Conservation (phyloP, 148 eudicot genomes). For the Vaccinium myrtillus region DNA sequence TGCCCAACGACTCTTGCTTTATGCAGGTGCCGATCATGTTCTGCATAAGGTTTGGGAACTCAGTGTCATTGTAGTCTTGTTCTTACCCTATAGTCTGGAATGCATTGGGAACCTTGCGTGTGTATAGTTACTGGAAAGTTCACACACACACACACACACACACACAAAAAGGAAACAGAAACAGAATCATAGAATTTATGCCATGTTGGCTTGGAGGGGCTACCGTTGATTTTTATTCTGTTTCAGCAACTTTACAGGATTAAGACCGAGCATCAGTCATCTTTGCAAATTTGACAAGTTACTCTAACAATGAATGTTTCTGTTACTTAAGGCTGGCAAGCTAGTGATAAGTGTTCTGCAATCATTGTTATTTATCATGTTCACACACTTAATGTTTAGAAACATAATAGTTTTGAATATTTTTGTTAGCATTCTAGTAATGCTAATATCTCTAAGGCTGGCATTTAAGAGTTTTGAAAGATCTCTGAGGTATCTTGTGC, state of each 20-base stretch:
- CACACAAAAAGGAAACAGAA: not conserved
- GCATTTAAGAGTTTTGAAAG: not conserved
- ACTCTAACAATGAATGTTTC: slow-evolving; percentile 1
- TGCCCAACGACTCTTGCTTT: slow-evolving; percentile 56
- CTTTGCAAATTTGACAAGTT: not conserved
- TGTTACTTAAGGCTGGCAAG: not conserved
- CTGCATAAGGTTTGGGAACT: slow-evolving; percentile 59
- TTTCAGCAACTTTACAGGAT: not conserved
- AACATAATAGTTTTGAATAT: not conserved
- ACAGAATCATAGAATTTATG: not conserved
- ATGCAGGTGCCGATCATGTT: slow-evolving; percentile 61
- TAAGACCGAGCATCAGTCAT: not conserved
- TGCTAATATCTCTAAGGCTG: not conserved
- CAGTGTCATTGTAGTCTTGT: not conserved
- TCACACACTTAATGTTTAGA: not conserved
- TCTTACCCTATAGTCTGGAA: not conserved
- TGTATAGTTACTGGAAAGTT: not conserved
- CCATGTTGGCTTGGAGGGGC: not conserved
- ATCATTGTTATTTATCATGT: not conserved
- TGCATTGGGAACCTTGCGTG: not conserved
- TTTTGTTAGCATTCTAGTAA: not conserved
- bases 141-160: no score
- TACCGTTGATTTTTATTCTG: not conserved
- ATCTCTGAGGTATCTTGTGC: not conserved
- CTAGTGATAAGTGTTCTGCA: not conserved